A percentile compares a stretch with the other conserved stretches of the same genome.
phyloP scores from a whole-genome alignment of 495 filamentous ascomycete genomes.

The Xylaria venustula region DNA sequence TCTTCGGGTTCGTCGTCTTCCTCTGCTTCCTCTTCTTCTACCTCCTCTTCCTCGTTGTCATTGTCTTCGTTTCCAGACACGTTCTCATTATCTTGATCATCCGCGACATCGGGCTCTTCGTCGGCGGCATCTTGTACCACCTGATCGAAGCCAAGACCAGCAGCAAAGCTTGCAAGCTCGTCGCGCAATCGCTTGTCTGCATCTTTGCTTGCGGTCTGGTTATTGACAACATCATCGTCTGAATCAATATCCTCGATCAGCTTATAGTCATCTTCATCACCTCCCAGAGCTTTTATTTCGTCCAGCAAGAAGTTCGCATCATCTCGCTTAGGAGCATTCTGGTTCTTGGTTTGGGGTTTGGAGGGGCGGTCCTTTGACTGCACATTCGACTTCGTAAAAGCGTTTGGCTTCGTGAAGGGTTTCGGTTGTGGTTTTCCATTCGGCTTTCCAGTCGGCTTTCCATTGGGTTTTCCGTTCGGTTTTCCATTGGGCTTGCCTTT shows the following conservation, averaged over 20 bases:
- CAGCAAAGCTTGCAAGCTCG: constrained; percentile 44
- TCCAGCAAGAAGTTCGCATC: constrained; percentile 47
- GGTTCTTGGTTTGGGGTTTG: constrained; percentile 28
- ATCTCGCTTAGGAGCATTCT: constrained; percentile 29
- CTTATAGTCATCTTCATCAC: constrained; percentile 71
- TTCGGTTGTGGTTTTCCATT: constrained; percentile 44
- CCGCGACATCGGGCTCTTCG: constrained; percentile 30
- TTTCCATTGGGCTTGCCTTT: constrained; percentile 40
- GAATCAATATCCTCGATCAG: constrained; percentile 62
- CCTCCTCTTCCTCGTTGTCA: constrained; percentile 6
- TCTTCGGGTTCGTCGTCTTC: too few relatives aligned
- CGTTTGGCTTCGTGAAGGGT: too few relatives aligned
- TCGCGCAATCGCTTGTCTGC: constrained; percentile 37
- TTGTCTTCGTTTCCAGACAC: constrained; percentile 6
- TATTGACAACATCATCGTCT: constrained; percentile 56
- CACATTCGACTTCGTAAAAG: constrained; percentile 40
- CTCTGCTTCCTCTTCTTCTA: constrained; percentile 21
- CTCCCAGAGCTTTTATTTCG: constrained; percentile 75
- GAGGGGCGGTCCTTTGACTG: constrained; percentile 33
- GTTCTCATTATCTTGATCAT: constrained; percentile 22
- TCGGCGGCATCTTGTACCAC: constrained; percentile 23
- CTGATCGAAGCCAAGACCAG: constrained; percentile 47
- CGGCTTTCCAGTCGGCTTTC: too few relatives aligned
- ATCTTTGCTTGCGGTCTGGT: constrained; percentile 24
- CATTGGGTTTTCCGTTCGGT: constrained; percentile 38